phyloP scores from a whole-genome alignment of 768 basidiomycete genomes.

The Lactarius akahatsu region DNA sequence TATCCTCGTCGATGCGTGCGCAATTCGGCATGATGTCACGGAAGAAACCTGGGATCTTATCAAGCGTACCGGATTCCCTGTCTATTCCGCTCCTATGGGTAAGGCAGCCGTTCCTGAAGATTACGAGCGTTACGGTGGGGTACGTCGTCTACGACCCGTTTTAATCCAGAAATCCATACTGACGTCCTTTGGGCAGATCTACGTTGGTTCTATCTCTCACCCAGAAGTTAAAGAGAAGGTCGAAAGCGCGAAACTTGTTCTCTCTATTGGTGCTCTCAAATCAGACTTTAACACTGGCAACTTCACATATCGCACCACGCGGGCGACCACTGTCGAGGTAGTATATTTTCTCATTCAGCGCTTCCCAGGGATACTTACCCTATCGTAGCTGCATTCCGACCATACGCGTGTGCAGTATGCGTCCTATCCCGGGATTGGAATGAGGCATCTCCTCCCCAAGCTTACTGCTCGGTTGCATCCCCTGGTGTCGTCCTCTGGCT shows the following conservation, averaged over 20 bases:
- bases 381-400: slow-evolving; percentile 69
- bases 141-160: slow-evolving; percentile 39
- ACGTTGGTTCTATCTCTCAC: slow-evolving; percentile 68
- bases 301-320: slow-evolving; percentile 73
- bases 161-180: slow-evolving; percentile 3
- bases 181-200: slow-evolving; percentile 50
- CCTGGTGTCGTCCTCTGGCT: slow-evolving; percentile 41
- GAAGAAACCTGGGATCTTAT: slow-evolving; percentile 63
- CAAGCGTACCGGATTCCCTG: slow-evolving; percentile 64
- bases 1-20: slow-evolving; percentile 80
- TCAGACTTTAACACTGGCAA: slow-evolving; percentile 89
- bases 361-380: background rate
- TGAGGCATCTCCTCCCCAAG: slow-evolving; percentile 76
- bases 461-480: slow-evolving; percentile 55
- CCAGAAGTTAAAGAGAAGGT: slow-evolving; percentile 68
- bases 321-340: slow-evolving; percentile 62
- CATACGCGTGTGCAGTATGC: slow-evolving; percentile 66
- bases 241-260: slow-evolving; percentile 70
- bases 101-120: slow-evolving; percentile 74
- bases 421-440: slow-evolving; percentile 61
- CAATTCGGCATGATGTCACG: slow-evolving; percentile 66
- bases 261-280: slow-evolving; percentile 69
- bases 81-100: slow-evolving; percentile 79
- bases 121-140: slow-evolving; percentile 75
- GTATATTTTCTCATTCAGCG: background rate